These are phyloP conservation scores for Stenocarpella maydis DNA, from an alignment of 2,329 filamentous ascomycete species.

Conservation along the genomic window DNA sequence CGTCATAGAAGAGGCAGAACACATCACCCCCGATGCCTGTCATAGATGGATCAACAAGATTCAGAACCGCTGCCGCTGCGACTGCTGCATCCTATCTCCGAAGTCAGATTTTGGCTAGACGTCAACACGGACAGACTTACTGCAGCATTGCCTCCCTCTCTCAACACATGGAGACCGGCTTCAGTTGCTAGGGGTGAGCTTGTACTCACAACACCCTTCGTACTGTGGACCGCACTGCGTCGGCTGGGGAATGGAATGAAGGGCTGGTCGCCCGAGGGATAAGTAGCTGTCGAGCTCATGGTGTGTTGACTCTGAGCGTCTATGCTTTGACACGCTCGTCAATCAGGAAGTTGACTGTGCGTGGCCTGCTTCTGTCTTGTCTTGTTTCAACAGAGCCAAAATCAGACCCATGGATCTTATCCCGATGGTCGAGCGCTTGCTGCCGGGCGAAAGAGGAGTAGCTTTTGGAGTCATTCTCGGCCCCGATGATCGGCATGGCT, in stretches of 20 bases:
- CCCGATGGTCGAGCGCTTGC: background rate
- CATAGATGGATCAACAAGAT: constrained; percentile 87
- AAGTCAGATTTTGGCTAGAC: constrained; percentile 27
- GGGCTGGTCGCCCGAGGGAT: constrained; percentile 28
- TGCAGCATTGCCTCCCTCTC: constrained; percentile 88
- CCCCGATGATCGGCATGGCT: constrained; percentile 5
- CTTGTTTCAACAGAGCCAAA: no score
- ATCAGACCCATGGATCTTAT: no score
- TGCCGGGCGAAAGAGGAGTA: no score
- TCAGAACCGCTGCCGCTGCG: constrained; percentile 85
- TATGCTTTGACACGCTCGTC: background rate
- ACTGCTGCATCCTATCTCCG: constrained; percentile 81
- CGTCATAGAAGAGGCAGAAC: constrained; percentile 91
- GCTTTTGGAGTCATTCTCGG: background rate
- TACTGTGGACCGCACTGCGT: constrained; percentile 89
- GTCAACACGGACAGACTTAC: constrained; percentile 59
- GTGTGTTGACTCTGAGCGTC: background rate
- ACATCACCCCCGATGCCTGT: constrained; percentile 96
- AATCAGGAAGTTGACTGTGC: background rate
- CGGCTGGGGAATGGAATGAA: constrained; percentile 65
- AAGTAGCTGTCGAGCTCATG: background rate
- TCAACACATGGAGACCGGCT: constrained; percentile 82
- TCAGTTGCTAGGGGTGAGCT: constrained; percentile 87
- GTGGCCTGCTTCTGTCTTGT: no score
- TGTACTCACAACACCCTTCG: constrained; percentile 86